phyloP scores from a whole-genome alignment of 768 basidiomycete species.

The Paxillus involutus region DNA sequence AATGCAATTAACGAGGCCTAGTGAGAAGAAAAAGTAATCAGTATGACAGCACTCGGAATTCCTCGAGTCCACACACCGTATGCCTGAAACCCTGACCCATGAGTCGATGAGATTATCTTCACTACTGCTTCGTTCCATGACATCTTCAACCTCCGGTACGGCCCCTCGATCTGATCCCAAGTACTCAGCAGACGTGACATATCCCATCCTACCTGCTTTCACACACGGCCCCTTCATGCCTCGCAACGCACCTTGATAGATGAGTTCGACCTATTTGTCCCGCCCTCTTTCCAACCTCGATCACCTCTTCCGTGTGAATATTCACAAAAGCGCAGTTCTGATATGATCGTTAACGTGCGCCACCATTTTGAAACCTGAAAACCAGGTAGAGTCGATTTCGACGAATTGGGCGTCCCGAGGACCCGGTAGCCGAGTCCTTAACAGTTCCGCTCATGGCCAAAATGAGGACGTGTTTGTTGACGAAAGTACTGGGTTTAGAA shows the following conservation, averaged over 20 bases:
- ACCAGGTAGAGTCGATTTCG: constrained; percentile 21
- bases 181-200: constrained; percentile 13
- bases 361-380: constrained; percentile 8
- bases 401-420: constrained; percentile 27
- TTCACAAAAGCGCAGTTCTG: neutral
- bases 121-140: constrained; percentile 1
- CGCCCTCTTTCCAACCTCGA: constrained; percentile 17
- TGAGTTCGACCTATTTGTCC: constrained; percentile 15
- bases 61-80: too few species aligned
- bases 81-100: too few species aligned
- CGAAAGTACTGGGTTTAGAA: constrained; percentile 25
- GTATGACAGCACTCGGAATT: too few species aligned
- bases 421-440: constrained; percentile 26
- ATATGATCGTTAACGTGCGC: constrained; percentile 10
- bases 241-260: constrained; percentile 15
- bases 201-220: constrained; percentile 22
- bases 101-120: too few species aligned
- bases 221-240: constrained; percentile 22
- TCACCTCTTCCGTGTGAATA: constrained; percentile 8
- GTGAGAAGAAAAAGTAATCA: too few species aligned
- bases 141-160: constrained; percentile 1
- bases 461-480: constrained; percentile 33
- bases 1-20: too few species aligned
- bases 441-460: constrained; percentile 27
- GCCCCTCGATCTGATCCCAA: constrained; percentile 19